Base-by-base conservation (phyloP, 257 asterid genomes). In the Coffea eugenioides region DNA sequence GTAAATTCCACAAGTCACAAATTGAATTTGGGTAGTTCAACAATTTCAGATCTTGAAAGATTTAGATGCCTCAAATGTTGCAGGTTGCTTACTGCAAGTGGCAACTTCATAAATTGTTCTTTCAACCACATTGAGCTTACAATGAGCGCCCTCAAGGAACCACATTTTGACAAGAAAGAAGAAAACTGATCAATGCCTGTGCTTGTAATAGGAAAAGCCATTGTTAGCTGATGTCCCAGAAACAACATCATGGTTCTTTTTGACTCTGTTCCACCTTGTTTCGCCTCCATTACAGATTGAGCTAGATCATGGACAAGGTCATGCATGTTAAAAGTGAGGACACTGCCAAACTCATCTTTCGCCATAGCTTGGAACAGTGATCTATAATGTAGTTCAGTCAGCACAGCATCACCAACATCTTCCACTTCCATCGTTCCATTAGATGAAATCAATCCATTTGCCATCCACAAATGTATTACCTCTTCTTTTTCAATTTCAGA, bases 261-360 rank as follows among this genome's bases (percentile, higher is more conserved):
- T 27, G 27, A 27, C 27, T 27, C 13, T 49, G 8, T 49, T 49
- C 54, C 13, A 13, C 13, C 54, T 0, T 49, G 13, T 49, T 49
- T 49, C 1, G 2, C 54, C 61, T 77, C 78, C 85, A 76, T 71
- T 59, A 85, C 39, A 56, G 87, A 83, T n/a, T 71, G 77, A 43
- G 89, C 89, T 13, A 86, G 84, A 84, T 86, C 89, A 39, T 83
- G 88, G 41, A 85, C 80, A 16, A 83, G 86, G 69, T 81, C 89
- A 6, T 86, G 89, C 85, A 86, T 81, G 45, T 34, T 67, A 71
- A 81, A 52, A 10, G 1, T 61, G 23, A 31, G 25, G 48, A 16
- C 13, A 13, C 13, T 49, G 8, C 54, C 46, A 36, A 51, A 11
- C 34, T 49, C 57, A 7, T 52, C 20, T 34, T 15, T 69, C 8